phyloP scores from a whole-genome alignment of 2,329 filamentous ascomycete genomes.

The Arachnopeziza araneosa region DNA sequence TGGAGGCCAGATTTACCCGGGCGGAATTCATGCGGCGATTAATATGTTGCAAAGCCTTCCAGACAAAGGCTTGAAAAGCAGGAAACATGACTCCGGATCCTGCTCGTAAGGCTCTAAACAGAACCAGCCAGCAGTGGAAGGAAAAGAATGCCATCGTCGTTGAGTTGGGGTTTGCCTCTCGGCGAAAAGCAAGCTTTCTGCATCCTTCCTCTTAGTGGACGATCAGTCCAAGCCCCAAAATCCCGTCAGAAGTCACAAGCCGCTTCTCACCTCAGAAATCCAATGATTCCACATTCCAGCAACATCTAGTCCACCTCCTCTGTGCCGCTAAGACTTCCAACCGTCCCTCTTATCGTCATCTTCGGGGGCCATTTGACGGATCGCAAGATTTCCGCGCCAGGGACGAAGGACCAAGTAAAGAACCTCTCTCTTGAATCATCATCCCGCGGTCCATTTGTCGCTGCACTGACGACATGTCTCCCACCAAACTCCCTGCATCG shows the following conservation, averaged over 20 bases:
- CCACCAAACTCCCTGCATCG: constrained; percentile 36
- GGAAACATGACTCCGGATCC: background rate
- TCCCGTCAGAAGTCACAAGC: background rate
- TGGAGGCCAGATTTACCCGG: background rate
- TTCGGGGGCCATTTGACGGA: background rate
- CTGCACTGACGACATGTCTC: constrained; percentile 27
- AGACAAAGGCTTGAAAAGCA: background rate
- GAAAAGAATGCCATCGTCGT: background rate
- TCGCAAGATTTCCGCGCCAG: background rate
- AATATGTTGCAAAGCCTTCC: background rate
- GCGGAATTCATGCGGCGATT: background rate
- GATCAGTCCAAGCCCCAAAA: background rate
- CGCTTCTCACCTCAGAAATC: background rate
- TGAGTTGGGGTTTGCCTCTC: background rate
- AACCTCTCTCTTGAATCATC: background rate
- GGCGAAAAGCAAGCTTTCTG: background rate
- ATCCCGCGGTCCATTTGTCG: background rate
- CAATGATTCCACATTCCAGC: background rate
- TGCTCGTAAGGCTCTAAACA: background rate
- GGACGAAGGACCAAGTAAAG: background rate
- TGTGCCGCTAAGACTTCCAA: background rate
- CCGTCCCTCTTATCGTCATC: background rate
- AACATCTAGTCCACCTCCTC: background rate
- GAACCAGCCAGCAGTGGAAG: background rate
- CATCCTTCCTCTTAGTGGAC: background rate